Percentiles rank a stretch among this genome's conserved stretches.
phyloP scores from a whole-genome alignment of 2,329 filamentous ascomycete genomes.

The Endocalyx cinctus region DNA sequence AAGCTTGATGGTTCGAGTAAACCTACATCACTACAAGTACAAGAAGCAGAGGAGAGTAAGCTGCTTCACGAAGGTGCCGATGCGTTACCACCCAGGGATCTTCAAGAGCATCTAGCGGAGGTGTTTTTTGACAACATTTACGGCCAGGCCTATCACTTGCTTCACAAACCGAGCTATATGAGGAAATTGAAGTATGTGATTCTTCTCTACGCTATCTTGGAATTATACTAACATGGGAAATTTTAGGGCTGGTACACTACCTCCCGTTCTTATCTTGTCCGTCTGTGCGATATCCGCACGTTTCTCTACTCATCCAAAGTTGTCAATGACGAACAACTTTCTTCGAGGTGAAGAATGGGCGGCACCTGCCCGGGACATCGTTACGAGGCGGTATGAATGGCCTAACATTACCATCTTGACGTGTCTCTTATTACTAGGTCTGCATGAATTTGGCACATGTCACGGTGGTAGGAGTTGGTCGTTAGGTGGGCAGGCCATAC shows the following conservation, averaged over 20 bases:
- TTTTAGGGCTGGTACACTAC: constrained; percentile 66
- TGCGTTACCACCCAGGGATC: constrained; percentile 74
- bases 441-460: constrained; percentile 96
- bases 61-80: constrained; percentile 79
- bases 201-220: constrained; percentile 6
- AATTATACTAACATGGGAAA: constrained; percentile 19
- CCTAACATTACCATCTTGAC: constrained; percentile 95
- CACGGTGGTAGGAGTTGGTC: constrained; percentile 96
- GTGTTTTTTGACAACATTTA: constrained; percentile 96
- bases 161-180: constrained; percentile 98
- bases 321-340: constrained; percentile 74
- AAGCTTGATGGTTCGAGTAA: constrained; percentile 43
- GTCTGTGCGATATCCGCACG: constrained; percentile 94
- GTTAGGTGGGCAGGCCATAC: constrained; percentile 86
- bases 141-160: constrained; percentile 86
- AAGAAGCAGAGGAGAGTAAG: constrained; percentile 69
- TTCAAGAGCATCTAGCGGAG: constrained; percentile 90
- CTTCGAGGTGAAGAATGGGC: constrained; percentile 90
- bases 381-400: constrained; percentile 82
- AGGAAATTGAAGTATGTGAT: constrained; percentile 64
- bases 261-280: constrained; percentile 86
- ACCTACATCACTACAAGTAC: constrained; percentile 50
- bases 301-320: constrained; percentile 83
- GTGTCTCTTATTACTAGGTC: constrained; percentile 78
- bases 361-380: constrained; percentile 77